Conservation (phyloP, 2,329 filamentous ascomycete species). For the Cladophialophora carrionii region DNA sequence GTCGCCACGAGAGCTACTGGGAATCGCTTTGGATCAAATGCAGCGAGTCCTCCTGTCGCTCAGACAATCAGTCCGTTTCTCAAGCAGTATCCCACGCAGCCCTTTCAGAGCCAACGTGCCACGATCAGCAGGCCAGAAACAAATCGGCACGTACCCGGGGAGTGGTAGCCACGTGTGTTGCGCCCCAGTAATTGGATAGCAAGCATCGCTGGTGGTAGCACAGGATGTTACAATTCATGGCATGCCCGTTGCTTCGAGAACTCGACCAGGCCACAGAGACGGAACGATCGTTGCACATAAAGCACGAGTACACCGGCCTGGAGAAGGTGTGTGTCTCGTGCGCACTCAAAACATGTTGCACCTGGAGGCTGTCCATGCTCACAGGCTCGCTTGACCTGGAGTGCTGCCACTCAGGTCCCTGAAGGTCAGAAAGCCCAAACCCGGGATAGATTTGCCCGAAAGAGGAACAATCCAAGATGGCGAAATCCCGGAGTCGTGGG, state of each 20-base stretch:
- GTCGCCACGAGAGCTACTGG: background rate
- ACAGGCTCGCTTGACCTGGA: background rate
- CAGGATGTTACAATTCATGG: background rate
- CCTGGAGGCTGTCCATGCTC: background rate
- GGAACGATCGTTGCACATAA: slow-evolving; percentile 1
- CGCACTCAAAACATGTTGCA: slow-evolving; percentile 8
- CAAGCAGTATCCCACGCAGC: background rate
- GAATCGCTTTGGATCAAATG: background rate
- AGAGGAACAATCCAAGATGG: slow-evolving; percentile 25
- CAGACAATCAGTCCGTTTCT: background rate
- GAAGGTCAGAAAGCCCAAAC: background rate
- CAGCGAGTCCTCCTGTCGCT: background rate
- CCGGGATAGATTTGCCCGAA: slow-evolving; percentile 33
- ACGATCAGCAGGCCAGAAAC: slow-evolving; percentile 9
- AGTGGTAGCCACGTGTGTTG: slow-evolving; percentile 16
- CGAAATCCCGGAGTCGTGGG: slow-evolving; percentile 7
- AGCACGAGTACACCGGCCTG: background rate
- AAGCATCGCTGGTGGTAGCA: slow-evolving; percentile 7
- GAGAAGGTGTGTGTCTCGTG: slow-evolving; percentile 1
- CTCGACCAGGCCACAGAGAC: slow-evolving; percentile 2
- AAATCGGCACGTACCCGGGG: slow-evolving; percentile 20
- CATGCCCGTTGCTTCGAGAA: slow-evolving; percentile 18
- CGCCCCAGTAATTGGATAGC: background rate
- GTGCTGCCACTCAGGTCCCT: background rate
- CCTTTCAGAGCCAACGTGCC: background rate